These are phyloP conservation scores for Geotrichum klebahnii DNA, from an alignment of 1,139 yeast species.

Conservation along the genomic window DNA sequence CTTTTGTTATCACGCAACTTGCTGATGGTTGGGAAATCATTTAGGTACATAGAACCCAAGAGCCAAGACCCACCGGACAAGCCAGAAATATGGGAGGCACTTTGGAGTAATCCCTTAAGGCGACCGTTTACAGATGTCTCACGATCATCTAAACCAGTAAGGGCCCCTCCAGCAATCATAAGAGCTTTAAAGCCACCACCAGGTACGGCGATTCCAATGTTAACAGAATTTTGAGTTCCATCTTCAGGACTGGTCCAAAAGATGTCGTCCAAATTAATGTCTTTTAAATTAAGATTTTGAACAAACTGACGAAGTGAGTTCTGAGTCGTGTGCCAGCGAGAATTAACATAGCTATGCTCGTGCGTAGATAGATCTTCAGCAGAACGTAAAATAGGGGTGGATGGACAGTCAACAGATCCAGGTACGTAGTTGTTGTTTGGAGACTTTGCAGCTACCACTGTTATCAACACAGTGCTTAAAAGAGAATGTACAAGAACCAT, in stretches of 20 bases:
- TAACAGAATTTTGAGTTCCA: constrained; percentile 29
- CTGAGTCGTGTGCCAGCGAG: constrained; percentile 51
- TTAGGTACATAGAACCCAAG: constrained; percentile 69
- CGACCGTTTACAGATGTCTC: constrained; percentile 52
- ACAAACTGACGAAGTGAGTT: constrained; percentile 55
- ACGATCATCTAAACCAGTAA: constrained; percentile 67
- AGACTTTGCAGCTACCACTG: background rate
- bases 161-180: constrained; percentile 73
- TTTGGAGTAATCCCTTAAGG: constrained; percentile 71
- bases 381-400: constrained; percentile 26
- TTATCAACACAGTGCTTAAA: background rate
- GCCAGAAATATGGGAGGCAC: constrained; percentile 71
- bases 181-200: constrained; percentile 87
- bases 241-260: constrained; percentile 36
- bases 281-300: constrained; percentile 53
- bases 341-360: constrained; percentile 28
- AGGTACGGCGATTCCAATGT: constrained; percentile 63
- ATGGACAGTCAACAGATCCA: constrained; percentile 30
- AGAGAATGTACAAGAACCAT: background rate
- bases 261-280: constrained; percentile 51
- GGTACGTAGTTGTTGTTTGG: constrained; percentile 29
- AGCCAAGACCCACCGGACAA: constrained; percentile 86
- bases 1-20: constrained; percentile 47
- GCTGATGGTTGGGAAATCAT: constrained; percentile 73
- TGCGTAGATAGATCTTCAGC: constrained; percentile 29